Conservation (phyloP, 2,329 filamentous ascomycete genomes). For the Albifimbria verrucaria region DNA sequence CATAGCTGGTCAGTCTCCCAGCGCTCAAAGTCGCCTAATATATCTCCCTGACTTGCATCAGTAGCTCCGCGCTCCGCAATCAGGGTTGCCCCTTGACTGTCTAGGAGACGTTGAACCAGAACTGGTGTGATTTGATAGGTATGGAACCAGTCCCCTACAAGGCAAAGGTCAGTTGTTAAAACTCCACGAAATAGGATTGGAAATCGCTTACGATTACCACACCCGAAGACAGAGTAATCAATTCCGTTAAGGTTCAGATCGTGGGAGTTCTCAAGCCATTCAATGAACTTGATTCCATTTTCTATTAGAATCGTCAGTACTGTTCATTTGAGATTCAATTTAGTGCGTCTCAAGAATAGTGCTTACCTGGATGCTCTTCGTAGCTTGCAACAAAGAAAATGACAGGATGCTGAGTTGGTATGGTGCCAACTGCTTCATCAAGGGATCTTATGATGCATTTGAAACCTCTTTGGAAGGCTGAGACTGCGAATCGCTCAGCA, state of each 20-base stretch:
- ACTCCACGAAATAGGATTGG: not conserved
- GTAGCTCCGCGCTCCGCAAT: constrained; percentile 48
- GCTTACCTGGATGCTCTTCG: not conserved
- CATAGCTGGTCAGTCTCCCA: constrained; percentile 61
- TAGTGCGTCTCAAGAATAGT: not conserved
- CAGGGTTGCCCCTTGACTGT: constrained; percentile 27
- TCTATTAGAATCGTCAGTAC: constrained; percentile 39
- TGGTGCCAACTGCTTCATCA: not conserved
- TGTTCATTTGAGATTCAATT: not conserved
- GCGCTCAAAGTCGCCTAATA: constrained; percentile 64
- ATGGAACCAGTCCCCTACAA: constrained; percentile 44
- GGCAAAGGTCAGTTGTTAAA: not conserved
- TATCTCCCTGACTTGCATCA: constrained; percentile 60
- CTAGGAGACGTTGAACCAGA: constrained; percentile 53
- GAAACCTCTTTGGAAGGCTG: not conserved
- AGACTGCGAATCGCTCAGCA: not conserved
- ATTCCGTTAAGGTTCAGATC: constrained; percentile 51
- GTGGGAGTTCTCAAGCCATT: constrained; percentile 58
- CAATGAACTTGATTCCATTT: constrained; percentile 66
- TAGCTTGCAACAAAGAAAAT: not conserved
- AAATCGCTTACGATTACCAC: constrained; percentile 42
- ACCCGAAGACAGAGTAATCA: constrained; percentile 67
- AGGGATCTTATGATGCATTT: not conserved
- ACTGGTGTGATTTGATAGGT: constrained; percentile 69
- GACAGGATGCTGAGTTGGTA: not conserved